Evolutionary conservation across 176 grass and related monocot species (phyloP), one percentile per base, ranked within the genome.

Genomic region (Echinochloa phyllopogon): DNA sequence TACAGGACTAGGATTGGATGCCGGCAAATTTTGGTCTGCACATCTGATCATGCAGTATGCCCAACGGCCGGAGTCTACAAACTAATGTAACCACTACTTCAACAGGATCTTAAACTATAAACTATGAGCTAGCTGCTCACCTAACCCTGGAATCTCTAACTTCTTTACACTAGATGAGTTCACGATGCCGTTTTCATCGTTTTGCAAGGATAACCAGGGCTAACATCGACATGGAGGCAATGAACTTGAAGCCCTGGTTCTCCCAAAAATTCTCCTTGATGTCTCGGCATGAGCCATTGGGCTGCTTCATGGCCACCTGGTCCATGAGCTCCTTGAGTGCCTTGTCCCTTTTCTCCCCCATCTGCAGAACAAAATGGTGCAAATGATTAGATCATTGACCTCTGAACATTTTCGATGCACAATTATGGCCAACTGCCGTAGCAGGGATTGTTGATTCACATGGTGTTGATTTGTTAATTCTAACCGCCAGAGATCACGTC

Each of bases 311-410:
- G n/a, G 78, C 75, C 69, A 96, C 65, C 79, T 92, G 91, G 85
- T 94, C 89, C 89, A 89, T 98, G 65, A 98, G 77, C 24, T 99
- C 96, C 86, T 94, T 99, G 65, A 96, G 58, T 6, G 92, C 89
- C 59, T 89, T 96, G 57, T 99, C 93, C 87, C 91, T 92, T 65
- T 89, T 98, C 86, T 99, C 89, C 55, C 93, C 93, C 71, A 89
- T 73, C 94, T 97, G 85, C 81, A 87, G 61, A 75, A 64, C 16
- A 24, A 25, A 80, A 80, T 42, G 21, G 21, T 40, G 10, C 12
- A 69, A n/a, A 42, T 14, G 4, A 81, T 81, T 36, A 43, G 37
- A 69, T 41, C 48, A 56, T 84, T 91, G 61, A 75, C 76, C 42
- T 75, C 42, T 75, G 23, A 61, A 84, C 65, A 84, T 42, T 78